phyloP scores from a whole-genome alignment of 192 early-diverging fungal genomes.

The Backusella morwellensis region DNA sequence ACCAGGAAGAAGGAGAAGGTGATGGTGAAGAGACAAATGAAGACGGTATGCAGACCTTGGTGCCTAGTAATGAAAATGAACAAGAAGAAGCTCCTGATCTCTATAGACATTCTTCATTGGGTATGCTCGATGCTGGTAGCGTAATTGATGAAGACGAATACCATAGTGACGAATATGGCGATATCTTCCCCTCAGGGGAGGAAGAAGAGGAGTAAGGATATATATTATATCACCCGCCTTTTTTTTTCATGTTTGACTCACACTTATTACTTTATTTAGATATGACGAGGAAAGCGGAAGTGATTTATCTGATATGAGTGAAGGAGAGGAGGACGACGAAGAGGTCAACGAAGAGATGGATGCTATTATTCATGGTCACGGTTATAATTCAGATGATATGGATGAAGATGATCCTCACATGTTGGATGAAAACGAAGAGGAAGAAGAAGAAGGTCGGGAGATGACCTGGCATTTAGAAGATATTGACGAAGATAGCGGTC shows the following conservation, averaged over 20 bases:
- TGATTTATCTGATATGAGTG: slow-evolving; percentile 58
- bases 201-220: slow-evolving; percentile 27
- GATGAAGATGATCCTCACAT: slow-evolving; percentile 45
- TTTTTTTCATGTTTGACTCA: not conserved
- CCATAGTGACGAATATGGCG: slow-evolving; percentile 57
- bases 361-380: slow-evolving; percentile 48
- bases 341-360: slow-evolving; percentile 64
- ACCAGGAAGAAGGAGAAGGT: slow-evolving; percentile 50
- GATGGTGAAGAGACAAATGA: slow-evolving; percentile 48
- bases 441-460: slow-evolving; percentile 55
- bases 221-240: not conserved
- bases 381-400: slow-evolving; percentile 37
- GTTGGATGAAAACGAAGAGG: slow-evolving; percentile 50
- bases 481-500: slow-evolving; percentile 46
- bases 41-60: slow-evolving; percentile 31
- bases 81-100: slow-evolving; percentile 62
- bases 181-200: slow-evolving; percentile 31
- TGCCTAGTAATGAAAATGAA: slow-evolving; percentile 44
- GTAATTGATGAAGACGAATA: slow-evolving; percentile 64
- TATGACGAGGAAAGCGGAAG: slow-evolving; percentile 70
- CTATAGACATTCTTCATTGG: slow-evolving; percentile 80
- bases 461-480: slow-evolving; percentile 57
- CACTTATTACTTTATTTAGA: slow-evolving; percentile 52
- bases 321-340: slow-evolving; percentile 52
- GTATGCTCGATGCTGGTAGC: slow-evolving; percentile 73